Conservation (phyloP, 768 basidiomycete species). For the Cystofilobasidium capitatum region DNA sequence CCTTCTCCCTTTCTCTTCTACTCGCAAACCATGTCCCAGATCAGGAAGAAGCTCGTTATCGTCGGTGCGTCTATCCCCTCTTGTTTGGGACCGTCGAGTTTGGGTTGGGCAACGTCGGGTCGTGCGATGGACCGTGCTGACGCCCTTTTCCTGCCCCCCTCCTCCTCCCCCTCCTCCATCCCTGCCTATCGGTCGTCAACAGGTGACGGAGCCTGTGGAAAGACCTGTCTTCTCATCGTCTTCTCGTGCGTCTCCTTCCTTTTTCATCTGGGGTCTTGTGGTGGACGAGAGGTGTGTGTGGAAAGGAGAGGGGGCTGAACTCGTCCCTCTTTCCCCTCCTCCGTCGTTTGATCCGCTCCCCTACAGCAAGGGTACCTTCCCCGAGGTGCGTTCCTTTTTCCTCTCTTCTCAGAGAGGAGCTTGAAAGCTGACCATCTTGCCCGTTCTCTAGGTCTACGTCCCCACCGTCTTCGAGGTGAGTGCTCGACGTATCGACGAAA, state of each 20-base stretch:
- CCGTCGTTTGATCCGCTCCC: not conserved
- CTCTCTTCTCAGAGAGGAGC: too few relatives aligned
- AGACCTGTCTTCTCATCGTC: slow-evolving; percentile 37
- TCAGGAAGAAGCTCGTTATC: too few relatives aligned
- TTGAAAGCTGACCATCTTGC: not conserved
- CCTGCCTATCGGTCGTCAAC: not conserved
- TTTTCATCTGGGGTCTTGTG: not conserved
- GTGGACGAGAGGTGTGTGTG: not conserved
- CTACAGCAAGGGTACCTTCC: slow-evolving; percentile 27
- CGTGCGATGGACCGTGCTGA: too few relatives aligned
- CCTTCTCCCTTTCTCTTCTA: too few relatives aligned
- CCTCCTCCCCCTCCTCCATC: not conserved
- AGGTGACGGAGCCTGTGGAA: slow-evolving; percentile 85
- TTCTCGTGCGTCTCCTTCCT: slow-evolving; percentile 19
- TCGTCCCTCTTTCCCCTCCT: not conserved
- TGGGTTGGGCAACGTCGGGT: too few relatives aligned
- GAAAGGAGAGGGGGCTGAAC: not conserved
- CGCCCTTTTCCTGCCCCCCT: not conserved
- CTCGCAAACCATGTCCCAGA: too few relatives aligned
- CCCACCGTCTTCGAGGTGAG: slow-evolving; percentile 89
- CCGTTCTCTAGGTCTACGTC: slow-evolving; percentile 70
- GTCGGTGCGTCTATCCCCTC: too few relatives aligned
- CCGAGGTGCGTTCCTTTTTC: slow-evolving; percentile 13
- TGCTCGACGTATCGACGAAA: not conserved
- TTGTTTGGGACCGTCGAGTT: too few relatives aligned